phyloP scores from a whole-genome alignment of 2,329 filamentous ascomycete genomes.

The Lecanosticta acicola region DNA sequence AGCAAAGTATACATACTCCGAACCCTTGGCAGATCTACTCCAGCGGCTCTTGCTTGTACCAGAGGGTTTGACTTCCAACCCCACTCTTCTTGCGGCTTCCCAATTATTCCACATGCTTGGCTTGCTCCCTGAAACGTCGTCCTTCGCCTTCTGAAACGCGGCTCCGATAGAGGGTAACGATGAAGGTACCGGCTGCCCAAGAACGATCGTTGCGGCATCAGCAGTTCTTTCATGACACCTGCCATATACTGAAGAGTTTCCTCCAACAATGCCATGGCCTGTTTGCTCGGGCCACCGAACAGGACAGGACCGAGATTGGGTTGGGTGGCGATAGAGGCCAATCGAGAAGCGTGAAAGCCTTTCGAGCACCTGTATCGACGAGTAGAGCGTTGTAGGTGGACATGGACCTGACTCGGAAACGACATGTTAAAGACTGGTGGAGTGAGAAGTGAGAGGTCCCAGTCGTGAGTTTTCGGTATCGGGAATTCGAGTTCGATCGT shows the following conservation, averaged over 20 bases:
- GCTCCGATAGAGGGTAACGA: slow-evolving; percentile 38
- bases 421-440: not conserved
- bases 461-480: not conserved
- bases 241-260: slow-evolving; percentile 58
- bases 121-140: slow-evolving; percentile 57
- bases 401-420: too few species aligned
- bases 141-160: slow-evolving; percentile 56
- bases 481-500: not conserved
- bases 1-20: slow-evolving; percentile 63
- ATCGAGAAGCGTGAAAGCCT: too few species aligned
- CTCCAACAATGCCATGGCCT: slow-evolving; percentile 57
- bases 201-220: slow-evolving; percentile 57
- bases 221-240: slow-evolving; percentile 65
- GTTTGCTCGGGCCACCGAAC: slow-evolving; percentile 58
- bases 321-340: too few species aligned
- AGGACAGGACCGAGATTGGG: slow-evolving; percentile 63
- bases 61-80: slow-evolving; percentile 69
- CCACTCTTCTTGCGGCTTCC: slow-evolving; percentile 59
- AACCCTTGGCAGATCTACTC: slow-evolving; percentile 59
- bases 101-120: slow-evolving; percentile 63
- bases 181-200: not conserved
- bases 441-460: not conserved
- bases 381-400: slow-evolving; percentile 47
- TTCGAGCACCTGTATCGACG: slow-evolving; percentile 63
- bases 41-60: slow-evolving; percentile 55